Evolutionary conservation across 345 rosid species (phyloP), one percentile per base, ranked within the genome.

Genomic region (Cardamine occulta): DNA sequence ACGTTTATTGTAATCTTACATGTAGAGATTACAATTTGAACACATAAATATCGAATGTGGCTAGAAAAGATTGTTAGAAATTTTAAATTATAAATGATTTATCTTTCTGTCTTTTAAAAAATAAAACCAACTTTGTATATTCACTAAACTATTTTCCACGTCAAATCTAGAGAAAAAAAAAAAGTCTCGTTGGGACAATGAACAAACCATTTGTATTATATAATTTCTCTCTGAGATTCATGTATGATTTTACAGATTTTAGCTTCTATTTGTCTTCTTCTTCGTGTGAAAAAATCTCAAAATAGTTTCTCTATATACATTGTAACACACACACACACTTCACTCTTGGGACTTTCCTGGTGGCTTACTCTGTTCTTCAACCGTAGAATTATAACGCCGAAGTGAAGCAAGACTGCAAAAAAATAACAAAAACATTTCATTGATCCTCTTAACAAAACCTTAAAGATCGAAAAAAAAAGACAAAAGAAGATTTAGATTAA

Each of bases 391-490:
- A 75, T 76, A 68, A 28, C 19, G 78, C 39, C 34, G 74, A 60
- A 88, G 82, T 40, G 89, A 75, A 65, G 72, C 77, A 72, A 89
- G 85, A 76, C 96, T 88, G 86, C 21, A 44, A 56, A 47, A 57
- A 40, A 8, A 29, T n/a, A 26, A 56, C 5, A 24, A 49, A 61
- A 6, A 35, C 29, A 3, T 56, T 31, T 44, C 26, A 44, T 10
- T 26, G 26, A 74, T 17, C 47, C 52, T 78, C 64, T 17, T 39
- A 34, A 8, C 65, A 59, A 42, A 42, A 42, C n/a, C 15, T 1
- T 19, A 77, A 37, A 58, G 14, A 48, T 17, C 17, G 8, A 7
- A 37, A 24, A 15, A 12, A 52, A 54, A 23, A n/a, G 19, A 56
- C 1, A 24, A 61, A n/a, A 13, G n/a, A 12, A 51, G 24, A 31